phyloP scores from a whole-genome alignment of 2,329 filamentous ascomycete genomes.

The Neocatenulostroma microsporum region DNA sequence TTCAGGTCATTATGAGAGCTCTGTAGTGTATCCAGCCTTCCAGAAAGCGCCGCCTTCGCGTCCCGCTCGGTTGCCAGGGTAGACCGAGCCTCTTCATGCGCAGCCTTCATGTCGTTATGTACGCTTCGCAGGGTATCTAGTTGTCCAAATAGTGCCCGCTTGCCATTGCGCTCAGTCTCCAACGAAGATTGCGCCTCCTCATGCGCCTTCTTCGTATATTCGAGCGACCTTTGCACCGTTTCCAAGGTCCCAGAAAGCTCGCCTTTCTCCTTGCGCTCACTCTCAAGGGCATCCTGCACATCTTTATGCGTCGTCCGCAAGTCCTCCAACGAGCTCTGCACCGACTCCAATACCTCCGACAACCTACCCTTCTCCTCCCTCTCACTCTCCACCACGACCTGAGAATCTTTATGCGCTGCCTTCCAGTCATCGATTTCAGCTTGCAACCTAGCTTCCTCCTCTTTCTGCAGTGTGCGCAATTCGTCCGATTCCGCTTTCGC shows the following conservation, averaged over 20 bases:
- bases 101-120: too few relatives aligned
- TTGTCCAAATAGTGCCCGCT: conserved; percentile 9
- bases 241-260: conserved; percentile 12
- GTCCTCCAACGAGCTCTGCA: conserved; percentile 11
- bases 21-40: too few relatives aligned
- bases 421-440: conserved; percentile 3
- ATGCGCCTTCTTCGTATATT: conserved; percentile 3
- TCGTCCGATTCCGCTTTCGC: conserved; percentile 7
- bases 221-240: conserved; percentile 8
- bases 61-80: background rate
- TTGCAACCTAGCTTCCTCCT: too few relatives aligned
- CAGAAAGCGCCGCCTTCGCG: conserved; percentile 5
- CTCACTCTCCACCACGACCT: conserved; percentile 4
- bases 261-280: conserved; percentile 7
- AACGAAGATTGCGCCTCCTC: conserved; percentile 7
- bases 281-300: conserved; percentile 4
- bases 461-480: conserved; percentile 1
- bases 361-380: conserved; percentile 9
- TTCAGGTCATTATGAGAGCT: too few relatives aligned
- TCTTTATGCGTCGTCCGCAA: too few relatives aligned
- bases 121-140: too few relatives aligned
- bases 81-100: background rate
- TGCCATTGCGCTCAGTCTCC: conserved; percentile 7
- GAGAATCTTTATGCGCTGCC: conserved; percentile 4
- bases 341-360: conserved; percentile 9